Percentiles rank a stretch among this genome's conserved stretches.
These are phyloP conservation scores for Hymenoscyphus salicellus DNA, from an alignment of 2,329 filamentous ascomycete genomes.

Conservation along the genomic window DNA sequence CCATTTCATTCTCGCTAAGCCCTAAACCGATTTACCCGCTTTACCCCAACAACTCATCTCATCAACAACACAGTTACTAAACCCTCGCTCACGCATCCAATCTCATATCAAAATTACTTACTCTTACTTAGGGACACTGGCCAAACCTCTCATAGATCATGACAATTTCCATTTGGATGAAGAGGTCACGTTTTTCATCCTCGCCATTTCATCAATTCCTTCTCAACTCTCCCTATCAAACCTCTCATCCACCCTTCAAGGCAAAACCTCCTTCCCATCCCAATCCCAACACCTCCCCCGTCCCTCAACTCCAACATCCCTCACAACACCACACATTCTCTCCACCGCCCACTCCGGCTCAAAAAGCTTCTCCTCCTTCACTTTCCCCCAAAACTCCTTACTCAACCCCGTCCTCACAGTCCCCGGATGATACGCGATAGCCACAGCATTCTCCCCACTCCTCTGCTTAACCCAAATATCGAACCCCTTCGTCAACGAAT, in stretches of 20 bases:
- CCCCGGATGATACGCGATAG: conserved; percentile 72
- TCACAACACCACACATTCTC: conserved; percentile 59
- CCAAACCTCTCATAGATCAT: no score
- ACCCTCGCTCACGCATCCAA: no score
- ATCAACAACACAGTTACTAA: no score
- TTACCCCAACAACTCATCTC: no score
- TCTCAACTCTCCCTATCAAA: no score
- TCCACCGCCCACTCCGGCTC: conserved; percentile 63
- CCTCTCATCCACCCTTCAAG: conserved; percentile 44
- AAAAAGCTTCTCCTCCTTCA: conserved; percentile 61
- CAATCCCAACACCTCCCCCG: conserved; percentile 68
- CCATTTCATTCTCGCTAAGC: no score
- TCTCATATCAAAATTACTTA: no score
- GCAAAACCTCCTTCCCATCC: conserved; percentile 61
- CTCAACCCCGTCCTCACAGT: conserved; percentile 76
- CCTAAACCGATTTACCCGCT: no score
- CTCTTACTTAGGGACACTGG: no score
- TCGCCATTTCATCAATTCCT: no score
- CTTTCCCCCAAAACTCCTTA: conserved; percentile 66
- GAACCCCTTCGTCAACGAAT: conserved; percentile 66
- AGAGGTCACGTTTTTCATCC: no score
- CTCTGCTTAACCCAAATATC: conserved; percentile 62
- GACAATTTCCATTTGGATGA: no score
- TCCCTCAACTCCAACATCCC: conserved; percentile 44
- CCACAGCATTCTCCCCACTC: conserved; percentile 61